phyloP scores from a whole-genome alignment of 345 rosid genomes.

The Capsella bursapastoris region DNA sequence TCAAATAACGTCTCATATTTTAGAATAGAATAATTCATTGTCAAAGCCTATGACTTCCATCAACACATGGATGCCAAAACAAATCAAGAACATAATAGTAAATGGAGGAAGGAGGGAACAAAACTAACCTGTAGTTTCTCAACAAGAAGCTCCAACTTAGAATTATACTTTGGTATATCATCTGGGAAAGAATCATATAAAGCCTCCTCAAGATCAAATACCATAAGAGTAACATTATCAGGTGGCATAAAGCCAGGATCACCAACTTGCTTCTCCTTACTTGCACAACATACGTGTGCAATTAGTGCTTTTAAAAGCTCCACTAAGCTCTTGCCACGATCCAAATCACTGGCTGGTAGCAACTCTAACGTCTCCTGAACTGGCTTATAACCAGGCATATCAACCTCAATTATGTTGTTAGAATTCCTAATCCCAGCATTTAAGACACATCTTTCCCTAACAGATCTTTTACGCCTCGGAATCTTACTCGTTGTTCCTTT shows the following conservation, averaged over 20 bases:
- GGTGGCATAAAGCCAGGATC: conserved; percentile 56
- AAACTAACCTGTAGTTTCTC: conserved; percentile 69
- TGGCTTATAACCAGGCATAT: conserved; percentile 42
- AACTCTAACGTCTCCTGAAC: too few species aligned
- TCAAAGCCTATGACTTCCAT: background rate
- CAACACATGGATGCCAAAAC: conserved; percentile 4
- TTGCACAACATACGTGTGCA: conserved; percentile 54
- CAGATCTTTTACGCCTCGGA: conserved; percentile 41
- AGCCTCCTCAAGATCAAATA: conserved; percentile 67
- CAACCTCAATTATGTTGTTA: conserved; percentile 57
- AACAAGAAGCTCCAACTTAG: conserved; percentile 62
- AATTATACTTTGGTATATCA: conserved; percentile 74
- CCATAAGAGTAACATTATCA: conserved; percentile 62
- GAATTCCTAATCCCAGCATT: conserved; percentile 54
- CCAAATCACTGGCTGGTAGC: conserved; percentile 60
- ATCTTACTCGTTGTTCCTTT: background rate
- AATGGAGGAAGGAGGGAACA: background rate
- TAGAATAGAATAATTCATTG: too few species aligned
- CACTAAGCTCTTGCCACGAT: conserved; percentile 71
- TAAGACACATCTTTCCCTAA: conserved; percentile 40
- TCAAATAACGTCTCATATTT: too few species aligned
- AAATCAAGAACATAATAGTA: background rate
- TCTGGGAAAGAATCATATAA: conserved; percentile 57
- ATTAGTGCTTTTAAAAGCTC: conserved; percentile 69
- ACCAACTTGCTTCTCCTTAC: conserved; percentile 40